Evolutionary conservation across 2,329 filamentous ascomycete genomes (phyloP).

Genomic region (Xylariaceae sp.): DNA sequence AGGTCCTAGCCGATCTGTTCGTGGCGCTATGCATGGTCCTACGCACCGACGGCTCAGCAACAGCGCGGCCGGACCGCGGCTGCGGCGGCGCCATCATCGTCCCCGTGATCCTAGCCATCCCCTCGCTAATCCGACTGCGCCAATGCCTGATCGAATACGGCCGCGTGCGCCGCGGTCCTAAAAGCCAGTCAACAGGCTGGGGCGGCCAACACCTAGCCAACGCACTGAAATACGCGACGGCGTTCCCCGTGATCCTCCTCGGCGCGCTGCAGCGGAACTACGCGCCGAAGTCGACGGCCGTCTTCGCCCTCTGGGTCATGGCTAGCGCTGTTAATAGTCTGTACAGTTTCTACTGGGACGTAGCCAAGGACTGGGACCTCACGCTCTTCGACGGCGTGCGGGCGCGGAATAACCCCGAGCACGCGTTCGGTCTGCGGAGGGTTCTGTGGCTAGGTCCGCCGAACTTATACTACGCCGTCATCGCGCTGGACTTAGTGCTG

Average conservation of each 20-base stretch:
- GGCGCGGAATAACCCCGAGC: slow-evolving; percentile 50
- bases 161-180: slow-evolving; percentile 60
- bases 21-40: slow-evolving; percentile 91
- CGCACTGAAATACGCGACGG: slow-evolving; percentile 88
- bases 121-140: slow-evolving; percentile 79
- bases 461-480: slow-evolving; percentile 76
- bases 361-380: slow-evolving; percentile 94
- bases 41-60: slow-evolving; percentile 64
- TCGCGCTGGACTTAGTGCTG: slow-evolving; percentile 72
- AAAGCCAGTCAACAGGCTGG: slow-evolving; percentile 59
- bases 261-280: slow-evolving; percentile 63
- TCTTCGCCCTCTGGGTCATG: slow-evolving; percentile 62
- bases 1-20: slow-evolving; percentile 85
- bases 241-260: slow-evolving; percentile 86
- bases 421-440: slow-evolving; percentile 74
- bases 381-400: slow-evolving; percentile 64
- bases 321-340: slow-evolving; percentile 77
- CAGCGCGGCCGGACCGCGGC: slow-evolving; percentile 71
- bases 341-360: slow-evolving; percentile 99
- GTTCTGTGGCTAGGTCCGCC: slow-evolving; percentile 68
- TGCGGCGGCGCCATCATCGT: slow-evolving; percentile 78
- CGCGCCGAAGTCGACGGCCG: slow-evolving; percentile 37
- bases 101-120: slow-evolving; percentile 77
- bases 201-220: slow-evolving; percentile 88
- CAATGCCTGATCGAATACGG: slow-evolving; percentile 89